phyloP scores from a whole-genome alignment of 176 grass and related monocot species.

The Phoenix dactylifera region DNA sequence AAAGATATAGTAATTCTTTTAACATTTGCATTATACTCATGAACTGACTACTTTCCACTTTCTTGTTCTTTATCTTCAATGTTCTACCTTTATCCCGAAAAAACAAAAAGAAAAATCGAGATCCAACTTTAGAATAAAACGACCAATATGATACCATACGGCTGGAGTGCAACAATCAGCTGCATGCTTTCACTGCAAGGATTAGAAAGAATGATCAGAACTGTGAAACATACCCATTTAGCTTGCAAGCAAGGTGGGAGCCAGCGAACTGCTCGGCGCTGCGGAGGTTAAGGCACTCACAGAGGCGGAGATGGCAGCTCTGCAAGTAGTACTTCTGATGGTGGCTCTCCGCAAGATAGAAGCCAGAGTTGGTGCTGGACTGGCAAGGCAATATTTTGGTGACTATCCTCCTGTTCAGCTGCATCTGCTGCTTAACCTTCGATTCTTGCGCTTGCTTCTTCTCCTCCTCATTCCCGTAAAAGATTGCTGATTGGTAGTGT shows the following conservation, averaged over 20 bases:
- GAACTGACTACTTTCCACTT: no score
- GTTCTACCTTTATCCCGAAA: no score
- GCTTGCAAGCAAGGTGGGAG: conserved; percentile 13
- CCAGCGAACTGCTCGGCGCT: conserved; percentile 8
- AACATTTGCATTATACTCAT: no score
- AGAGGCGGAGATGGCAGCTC: background rate
- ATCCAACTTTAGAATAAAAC: no score
- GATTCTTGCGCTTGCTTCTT: conserved; percentile 6
- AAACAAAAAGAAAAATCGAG: no score
- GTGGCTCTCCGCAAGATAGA: conserved; percentile 4
- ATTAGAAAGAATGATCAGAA: background rate
- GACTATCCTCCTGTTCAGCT: conserved; percentile 14
- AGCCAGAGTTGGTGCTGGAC: background rate
- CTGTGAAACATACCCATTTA: conserved; percentile 6
- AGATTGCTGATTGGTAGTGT: conserved; percentile 14
- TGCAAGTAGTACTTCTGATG: conserved; percentile 16
- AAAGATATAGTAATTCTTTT: no score
- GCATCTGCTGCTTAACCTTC: conserved; percentile 18
- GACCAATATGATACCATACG: background rate
- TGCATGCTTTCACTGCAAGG: no score
- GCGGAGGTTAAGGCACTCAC: conserved; percentile 9
- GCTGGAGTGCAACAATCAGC: background rate
- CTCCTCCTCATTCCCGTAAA: conserved; percentile 2
- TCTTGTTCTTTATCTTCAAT: no score
- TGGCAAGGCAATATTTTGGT: conserved; percentile 3